Conservation (phyloP, 176 grass and related monocot species). For the Chloris gayana region DNA sequence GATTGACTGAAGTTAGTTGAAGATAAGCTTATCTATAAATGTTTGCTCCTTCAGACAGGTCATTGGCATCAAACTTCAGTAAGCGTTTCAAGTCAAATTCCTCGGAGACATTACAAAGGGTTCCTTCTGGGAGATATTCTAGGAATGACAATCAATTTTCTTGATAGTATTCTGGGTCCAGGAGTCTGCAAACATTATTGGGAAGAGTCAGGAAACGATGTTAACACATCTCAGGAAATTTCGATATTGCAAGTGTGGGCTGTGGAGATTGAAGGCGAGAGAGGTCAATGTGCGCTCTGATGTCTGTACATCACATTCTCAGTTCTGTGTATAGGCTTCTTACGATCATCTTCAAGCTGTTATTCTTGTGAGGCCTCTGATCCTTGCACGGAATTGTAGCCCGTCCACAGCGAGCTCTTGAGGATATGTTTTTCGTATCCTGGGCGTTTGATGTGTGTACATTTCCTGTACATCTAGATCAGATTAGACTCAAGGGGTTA, state of each 20-base stretch:
- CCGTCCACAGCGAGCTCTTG: conserved; percentile 7
- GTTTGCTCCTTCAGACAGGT: conserved; percentile 39
- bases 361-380: not conserved
- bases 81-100: conserved; percentile 57
- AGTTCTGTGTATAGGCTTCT: not conserved
- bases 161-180: conserved; percentile 31
- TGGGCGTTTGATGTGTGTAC: not conserved
- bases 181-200: not conserved
- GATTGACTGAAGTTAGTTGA: too few species aligned
- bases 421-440: not conserved
- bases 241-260: not conserved
- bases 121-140: conserved; percentile 51
- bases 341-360: conserved; percentile 7
- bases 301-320: not conserved
- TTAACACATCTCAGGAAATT: not conserved
- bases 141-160: conserved; percentile 31
- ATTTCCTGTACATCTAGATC: not conserved
- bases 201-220: not conserved
- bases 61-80: conserved; percentile 33
- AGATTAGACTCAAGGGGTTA: conserved; percentile 19
- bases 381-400: not conserved
- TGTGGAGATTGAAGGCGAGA: conserved; percentile 27
- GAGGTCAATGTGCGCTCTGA: conserved; percentile 2
- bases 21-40: not conserved
- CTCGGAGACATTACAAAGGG: conserved; percentile 31